Conservation (phyloP, 495 filamentous ascomycete species). For the Hamigera avellanea region DNA sequence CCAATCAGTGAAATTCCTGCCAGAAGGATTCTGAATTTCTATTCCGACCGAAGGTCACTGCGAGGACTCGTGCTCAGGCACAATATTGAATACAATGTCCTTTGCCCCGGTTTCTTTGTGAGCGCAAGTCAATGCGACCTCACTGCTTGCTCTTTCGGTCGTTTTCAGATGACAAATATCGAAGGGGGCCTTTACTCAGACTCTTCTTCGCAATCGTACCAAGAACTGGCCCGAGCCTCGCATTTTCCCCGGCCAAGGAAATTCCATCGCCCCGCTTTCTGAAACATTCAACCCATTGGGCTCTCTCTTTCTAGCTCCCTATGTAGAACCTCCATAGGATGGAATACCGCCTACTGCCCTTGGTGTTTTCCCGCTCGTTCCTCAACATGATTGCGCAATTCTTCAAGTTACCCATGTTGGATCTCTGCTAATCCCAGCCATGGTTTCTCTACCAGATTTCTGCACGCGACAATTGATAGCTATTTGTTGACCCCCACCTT, state of each 20-base stretch:
- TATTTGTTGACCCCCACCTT: conserved; percentile 54
- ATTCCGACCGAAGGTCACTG: conserved; percentile 16
- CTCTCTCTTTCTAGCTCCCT: too few species aligned
- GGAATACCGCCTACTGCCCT: conserved; percentile 4
- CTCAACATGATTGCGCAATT: not conserved
- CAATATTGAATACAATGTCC: too few species aligned
- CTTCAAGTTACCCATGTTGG: not conserved
- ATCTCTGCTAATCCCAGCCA: conserved; percentile 8
- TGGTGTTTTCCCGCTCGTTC: conserved; percentile 1
- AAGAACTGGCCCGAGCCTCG: conserved; percentile 28
- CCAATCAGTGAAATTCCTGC: conserved; percentile 30
- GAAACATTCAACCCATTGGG: too few species aligned
- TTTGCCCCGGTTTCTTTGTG: too few species aligned
- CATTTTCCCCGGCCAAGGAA: conserved; percentile 13
- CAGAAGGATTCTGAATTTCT: conserved; percentile 16
- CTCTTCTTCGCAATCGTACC: conserved; percentile 12
- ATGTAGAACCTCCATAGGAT: too few species aligned
- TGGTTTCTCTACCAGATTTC: conserved; percentile 48
- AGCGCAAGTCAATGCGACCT: conserved; percentile 3
- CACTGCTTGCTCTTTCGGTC: conserved; percentile 2
- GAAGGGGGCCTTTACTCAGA: too few species aligned
- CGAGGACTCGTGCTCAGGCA: conserved; percentile 8
- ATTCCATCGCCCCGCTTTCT: conserved; percentile 7
- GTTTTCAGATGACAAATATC: too few species aligned
- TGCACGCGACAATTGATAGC: conserved; percentile 56